phyloP scores from a whole-genome alignment of 345 rosid species.

The Cardamine chenopodiifolia region DNA sequence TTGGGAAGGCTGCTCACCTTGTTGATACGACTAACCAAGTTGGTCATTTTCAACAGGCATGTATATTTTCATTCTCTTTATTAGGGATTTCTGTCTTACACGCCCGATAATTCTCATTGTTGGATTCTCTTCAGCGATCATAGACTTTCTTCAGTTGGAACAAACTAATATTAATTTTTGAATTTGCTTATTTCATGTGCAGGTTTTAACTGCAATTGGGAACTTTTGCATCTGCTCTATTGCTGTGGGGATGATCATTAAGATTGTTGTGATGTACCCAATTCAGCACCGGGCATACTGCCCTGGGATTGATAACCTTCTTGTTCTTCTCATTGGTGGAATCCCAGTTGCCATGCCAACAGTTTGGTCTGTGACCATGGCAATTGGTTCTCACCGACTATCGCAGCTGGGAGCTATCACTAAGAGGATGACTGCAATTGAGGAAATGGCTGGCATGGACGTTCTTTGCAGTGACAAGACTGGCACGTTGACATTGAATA shows the following conservation, averaged over 20 bases:
- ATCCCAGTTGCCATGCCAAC: not conserved
- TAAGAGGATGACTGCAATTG: constrained; percentile 98
- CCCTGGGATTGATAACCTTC: not conserved
- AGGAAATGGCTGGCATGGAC: constrained; percentile 99
- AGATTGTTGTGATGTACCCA: not conserved
- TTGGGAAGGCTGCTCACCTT: constrained; percentile 98
- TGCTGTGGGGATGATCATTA: not conserved
- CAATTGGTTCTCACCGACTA: not conserved
- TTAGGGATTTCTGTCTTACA: not conserved
- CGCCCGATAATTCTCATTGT: not conserved
- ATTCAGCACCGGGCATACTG: not conserved
- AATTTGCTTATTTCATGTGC: constrained; percentile 22
- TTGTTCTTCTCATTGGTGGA: not conserved
- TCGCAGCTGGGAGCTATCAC: constrained; percentile 72
- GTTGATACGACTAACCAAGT: constrained; percentile 96
- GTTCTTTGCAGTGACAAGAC: constrained; percentile 99
- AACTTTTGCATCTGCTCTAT: not conserved
- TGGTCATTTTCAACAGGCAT: constrained; percentile 94
- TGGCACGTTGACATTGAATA: constrained; percentile 89
- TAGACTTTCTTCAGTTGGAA: not conserved
- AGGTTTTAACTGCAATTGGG: not conserved
- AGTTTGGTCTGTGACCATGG: not conserved
- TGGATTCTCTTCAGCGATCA: constrained; percentile 15
- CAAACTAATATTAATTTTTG: not conserved
- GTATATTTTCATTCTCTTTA: constrained; percentile 6